Conservation (phyloP, 768 basidiomycete species). For the Boletus tomentosulus region DNA sequence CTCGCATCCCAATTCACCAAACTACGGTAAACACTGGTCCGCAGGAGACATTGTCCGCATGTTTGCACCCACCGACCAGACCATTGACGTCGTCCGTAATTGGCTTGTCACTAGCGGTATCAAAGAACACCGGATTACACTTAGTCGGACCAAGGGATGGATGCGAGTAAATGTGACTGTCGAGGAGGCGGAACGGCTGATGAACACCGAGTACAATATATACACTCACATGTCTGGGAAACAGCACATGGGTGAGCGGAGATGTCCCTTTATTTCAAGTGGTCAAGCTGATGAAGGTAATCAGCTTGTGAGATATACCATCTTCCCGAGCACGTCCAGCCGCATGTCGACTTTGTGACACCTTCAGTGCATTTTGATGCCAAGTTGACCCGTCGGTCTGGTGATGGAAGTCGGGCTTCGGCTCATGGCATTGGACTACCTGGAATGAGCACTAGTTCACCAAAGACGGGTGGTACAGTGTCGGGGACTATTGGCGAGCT, state of each 20-base stretch:
- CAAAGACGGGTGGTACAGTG: conserved; percentile 14
- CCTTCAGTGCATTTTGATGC: conserved; percentile 35
- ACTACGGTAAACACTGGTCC: conserved; percentile 33
- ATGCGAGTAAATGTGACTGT: conserved; percentile 26
- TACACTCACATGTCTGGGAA: conserved; percentile 25
- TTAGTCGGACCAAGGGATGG: conserved; percentile 21
- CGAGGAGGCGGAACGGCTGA: conserved; percentile 30
- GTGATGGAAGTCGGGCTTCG: not conserved
- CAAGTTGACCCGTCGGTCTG: conserved; percentile 17
- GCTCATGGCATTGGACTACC: conserved; percentile 17
- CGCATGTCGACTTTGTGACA: conserved; percentile 34
- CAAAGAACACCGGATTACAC: conserved; percentile 12
- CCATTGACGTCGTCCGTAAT: conserved; percentile 17
- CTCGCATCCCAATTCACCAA: conserved; percentile 31
- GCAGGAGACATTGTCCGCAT: conserved; percentile 23
- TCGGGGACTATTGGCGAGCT: conserved; percentile 9
- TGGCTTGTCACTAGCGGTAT: conserved; percentile 30
- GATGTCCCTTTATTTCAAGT: not conserved
- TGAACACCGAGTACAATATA: conserved; percentile 33
- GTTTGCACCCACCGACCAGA: conserved; percentile 26
- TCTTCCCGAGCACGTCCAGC: conserved; percentile 27
- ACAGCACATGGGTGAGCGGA: conserved; percentile 22
- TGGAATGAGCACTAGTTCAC: conserved; percentile 5
- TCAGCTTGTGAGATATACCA: conserved; percentile 32
- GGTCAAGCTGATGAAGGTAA: not conserved